Percentiles rank a stretch among this genome's conserved stretches.
These are phyloP conservation scores for Borovskyia barvae DNA, from an alignment of 208 protist genomes.

Conservation along the genomic window DNA sequence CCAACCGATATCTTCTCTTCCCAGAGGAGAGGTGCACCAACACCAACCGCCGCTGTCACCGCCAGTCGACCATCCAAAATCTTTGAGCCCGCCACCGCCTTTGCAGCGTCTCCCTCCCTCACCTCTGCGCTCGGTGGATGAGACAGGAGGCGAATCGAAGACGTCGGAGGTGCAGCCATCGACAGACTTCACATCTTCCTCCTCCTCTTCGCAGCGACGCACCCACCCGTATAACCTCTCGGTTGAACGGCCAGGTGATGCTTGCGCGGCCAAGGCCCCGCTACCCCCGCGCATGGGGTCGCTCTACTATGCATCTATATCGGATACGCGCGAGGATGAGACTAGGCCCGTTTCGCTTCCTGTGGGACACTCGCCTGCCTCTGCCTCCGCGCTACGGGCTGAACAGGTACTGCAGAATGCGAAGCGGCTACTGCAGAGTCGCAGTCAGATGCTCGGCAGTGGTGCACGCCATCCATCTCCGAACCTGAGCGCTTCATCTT, in stretches of 20 bases:
- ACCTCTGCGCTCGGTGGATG: no score
- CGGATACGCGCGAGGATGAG: no score
- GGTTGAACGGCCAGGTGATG: no score
- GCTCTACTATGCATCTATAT: no score
- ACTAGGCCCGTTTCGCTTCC: no score
- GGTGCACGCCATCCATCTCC: neutral
- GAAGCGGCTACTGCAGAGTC: constrained; percentile 12
- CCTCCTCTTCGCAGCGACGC: neutral
- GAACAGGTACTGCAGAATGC: constrained; percentile 24
- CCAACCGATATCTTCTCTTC: no score
- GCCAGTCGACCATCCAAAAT: neutral
- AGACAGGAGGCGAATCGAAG: no score
- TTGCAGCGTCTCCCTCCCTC: neutral
- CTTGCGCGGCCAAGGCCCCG: no score
- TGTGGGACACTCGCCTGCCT: neutral
- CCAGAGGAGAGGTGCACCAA: no score
- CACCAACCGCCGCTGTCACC: neutral
- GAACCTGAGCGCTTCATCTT: no score
- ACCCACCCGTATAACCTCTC: constrained; percentile 4
- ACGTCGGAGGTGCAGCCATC: neutral
- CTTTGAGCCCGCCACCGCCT: constrained; percentile 4
- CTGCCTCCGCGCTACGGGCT: constrained; percentile 9
- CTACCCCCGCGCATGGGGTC: neutral
- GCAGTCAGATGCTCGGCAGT: neutral
- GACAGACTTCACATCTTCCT: neutral